Evolutionary conservation across 2,329 filamentous ascomycete genomes (phyloP).

Genomic region (Fusarium sp.): DNA sequence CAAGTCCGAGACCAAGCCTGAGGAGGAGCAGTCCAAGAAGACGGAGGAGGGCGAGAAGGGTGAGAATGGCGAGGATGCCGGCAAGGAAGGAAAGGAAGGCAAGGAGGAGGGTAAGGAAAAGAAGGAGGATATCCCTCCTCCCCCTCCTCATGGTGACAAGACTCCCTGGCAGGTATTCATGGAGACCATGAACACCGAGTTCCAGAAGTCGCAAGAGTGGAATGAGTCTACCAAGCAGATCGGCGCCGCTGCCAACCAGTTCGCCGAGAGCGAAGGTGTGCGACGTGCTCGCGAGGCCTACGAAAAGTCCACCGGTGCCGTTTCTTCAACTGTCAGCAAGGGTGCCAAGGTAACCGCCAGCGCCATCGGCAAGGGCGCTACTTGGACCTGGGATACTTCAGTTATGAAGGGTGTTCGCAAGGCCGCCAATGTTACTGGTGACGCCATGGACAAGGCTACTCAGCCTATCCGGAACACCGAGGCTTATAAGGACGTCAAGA

Average conservation of each 20-base stretch:
- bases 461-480: slow-evolving; percentile 94
- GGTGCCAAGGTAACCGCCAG: slow-evolving; percentile 88
- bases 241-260: slow-evolving; percentile 87
- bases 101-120: slow-evolving; percentile 66
- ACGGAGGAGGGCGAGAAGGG: slow-evolving; percentile 52
- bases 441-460: slow-evolving; percentile 93
- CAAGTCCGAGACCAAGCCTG: slow-evolving; percentile 46
- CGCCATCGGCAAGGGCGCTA: slow-evolving; percentile 88
- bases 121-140: slow-evolving; percentile 79
- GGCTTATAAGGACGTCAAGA: slow-evolving; percentile 92
- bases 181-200: slow-evolving; percentile 93
- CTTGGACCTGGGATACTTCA: slow-evolving; percentile 97
- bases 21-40: slow-evolving; percentile 60
- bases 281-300: slow-evolving; percentile 88
- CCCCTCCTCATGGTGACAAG: slow-evolving; percentile 97
- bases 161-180: slow-evolving; percentile 99
- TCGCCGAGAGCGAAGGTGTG: slow-evolving; percentile 92
- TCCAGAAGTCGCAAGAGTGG: slow-evolving; percentile 98
- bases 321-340: slow-evolving; percentile 80
- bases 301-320: slow-evolving; percentile 85
- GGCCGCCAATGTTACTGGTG: slow-evolving; percentile 86
- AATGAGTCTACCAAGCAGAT: slow-evolving; percentile 98
- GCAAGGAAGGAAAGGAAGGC: slow-evolving; percentile 60
- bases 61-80: slow-evolving; percentile 44
- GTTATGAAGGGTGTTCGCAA: slow-evolving; percentile 92